A percentile compares a stretch with the other conserved stretches of the same genome.
phyloP scores from a whole-genome alignment of 116 monocot species.

The Iris pallida region DNA sequence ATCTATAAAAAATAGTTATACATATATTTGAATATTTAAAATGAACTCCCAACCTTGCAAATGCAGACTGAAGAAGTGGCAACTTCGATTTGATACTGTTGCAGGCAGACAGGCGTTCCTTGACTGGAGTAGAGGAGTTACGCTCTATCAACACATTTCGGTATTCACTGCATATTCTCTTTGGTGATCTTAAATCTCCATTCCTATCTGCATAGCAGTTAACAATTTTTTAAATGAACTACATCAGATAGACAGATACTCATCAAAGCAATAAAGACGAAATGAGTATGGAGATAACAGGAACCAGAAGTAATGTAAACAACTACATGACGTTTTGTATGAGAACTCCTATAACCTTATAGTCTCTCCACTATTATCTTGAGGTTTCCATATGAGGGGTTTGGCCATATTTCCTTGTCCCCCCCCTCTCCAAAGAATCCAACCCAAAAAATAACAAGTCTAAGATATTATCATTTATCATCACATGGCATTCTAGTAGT shows the following conservation, averaged over 20 bases:
- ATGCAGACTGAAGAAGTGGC: slow-evolving; percentile 79
- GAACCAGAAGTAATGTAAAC: not conserved
- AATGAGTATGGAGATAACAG: not conserved
- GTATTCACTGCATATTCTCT: slow-evolving; percentile 45
- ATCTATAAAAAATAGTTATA: not conserved
- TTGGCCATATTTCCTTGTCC: too few species aligned
- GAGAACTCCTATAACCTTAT: too few species aligned
- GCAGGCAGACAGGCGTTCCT: slow-evolving; percentile 40
- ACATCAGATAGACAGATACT: too few species aligned
- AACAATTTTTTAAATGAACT: not conserved
- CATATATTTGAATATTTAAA: slow-evolving; percentile 1
- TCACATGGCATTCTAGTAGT: too few species aligned
- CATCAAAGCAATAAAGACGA: not conserved
- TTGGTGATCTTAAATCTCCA: slow-evolving; percentile 60
- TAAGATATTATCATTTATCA: too few species aligned
- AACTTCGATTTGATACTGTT: slow-evolving; percentile 60
- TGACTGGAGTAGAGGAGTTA: slow-evolving; percentile 63
- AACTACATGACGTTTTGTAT: not conserved
- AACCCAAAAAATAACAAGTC: too few species aligned
- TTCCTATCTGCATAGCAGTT: slow-evolving; percentile 41
- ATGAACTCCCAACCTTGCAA: slow-evolving; percentile 70
- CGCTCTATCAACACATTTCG: slow-evolving; percentile 49
- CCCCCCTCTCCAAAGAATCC: too few species aligned
- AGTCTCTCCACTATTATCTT: too few species aligned
- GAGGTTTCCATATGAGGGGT: too few species aligned